Evolutionary conservation across 139 green algal genomes (phyloP).

Genomic region (Chlorella ohadii): DNA sequence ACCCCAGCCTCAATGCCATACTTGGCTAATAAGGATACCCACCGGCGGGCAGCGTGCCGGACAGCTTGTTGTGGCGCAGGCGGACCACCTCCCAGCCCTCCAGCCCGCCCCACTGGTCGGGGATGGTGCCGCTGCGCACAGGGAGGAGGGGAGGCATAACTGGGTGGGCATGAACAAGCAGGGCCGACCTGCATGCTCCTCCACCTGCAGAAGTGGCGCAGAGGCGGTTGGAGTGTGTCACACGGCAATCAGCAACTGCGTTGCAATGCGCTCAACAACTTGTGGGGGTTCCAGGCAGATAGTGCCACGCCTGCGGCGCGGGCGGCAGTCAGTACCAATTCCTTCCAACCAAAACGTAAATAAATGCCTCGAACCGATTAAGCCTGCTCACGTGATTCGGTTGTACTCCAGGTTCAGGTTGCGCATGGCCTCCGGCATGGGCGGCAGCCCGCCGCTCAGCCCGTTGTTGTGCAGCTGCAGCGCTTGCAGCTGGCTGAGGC

Average conservation of each 20-base stretch:
- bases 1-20: no score
- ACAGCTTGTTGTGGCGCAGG: conserved; percentile 17
- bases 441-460: conserved; percentile 9
- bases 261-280: no score
- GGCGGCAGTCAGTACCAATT: no score
- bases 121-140: conserved; percentile 31
- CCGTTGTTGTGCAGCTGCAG: conserved; percentile 20
- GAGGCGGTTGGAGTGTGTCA: no score
- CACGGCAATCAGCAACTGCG: no score
- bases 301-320: no score
- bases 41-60: conserved; percentile 7
- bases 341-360: background rate
- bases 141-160: background rate
- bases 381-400: background rate
- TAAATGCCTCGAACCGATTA: no score
- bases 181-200: no score
- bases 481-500: conserved; percentile 14
- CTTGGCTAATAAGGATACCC: background rate
- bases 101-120: conserved; percentile 13
- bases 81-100: background rate
- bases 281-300: no score
- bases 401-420: conserved; percentile 14
- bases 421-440: background rate
- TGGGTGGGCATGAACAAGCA: no score
- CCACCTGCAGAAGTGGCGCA: no score